Percentiles rank a stretch among this genome's conserved stretches.
Conservation (phyloP, 495 filamentous ascomycete genomes). For the Massariosphaeria phaeospora region DNA sequence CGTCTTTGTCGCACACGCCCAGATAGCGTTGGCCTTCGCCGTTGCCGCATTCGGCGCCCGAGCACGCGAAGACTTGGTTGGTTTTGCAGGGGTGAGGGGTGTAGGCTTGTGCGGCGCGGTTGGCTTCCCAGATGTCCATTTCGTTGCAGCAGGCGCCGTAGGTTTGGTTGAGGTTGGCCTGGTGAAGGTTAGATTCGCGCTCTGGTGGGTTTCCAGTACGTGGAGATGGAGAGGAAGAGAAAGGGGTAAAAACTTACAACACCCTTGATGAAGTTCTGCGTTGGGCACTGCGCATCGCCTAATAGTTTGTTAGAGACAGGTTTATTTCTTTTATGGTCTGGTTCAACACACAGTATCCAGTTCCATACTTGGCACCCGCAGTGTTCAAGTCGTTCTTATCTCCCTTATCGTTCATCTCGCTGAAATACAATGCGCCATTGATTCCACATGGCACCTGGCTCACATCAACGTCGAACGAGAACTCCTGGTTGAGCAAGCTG, state of each 20-base stretch:
- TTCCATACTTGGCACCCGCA: constrained; percentile 62
- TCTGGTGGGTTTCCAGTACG: neutral
- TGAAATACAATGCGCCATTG: constrained; percentile 65
- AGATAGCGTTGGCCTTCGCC: constrained; percentile 25
- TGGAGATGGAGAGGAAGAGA: neutral
- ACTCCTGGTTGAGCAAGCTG: constrained; percentile 54
- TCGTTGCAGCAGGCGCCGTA: constrained; percentile 38
- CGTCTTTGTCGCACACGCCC: constrained; percentile 59
- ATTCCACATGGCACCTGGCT: constrained; percentile 58
- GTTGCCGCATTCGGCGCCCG: constrained; percentile 22
- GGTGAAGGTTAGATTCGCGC: neutral
- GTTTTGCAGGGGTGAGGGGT: constrained; percentile 39
- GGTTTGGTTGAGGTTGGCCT: constrained; percentile 42
- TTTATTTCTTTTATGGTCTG: no score
- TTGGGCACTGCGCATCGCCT: constrained; percentile 60
- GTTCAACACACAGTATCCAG: constrained; percentile 69
- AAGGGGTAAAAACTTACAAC: constrained; percentile 37
- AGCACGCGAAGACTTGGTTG: constrained; percentile 29
- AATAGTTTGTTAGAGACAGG: no score
- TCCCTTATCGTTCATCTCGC: constrained; percentile 56
- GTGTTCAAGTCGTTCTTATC: constrained; percentile 46
- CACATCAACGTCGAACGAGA: constrained; percentile 61
- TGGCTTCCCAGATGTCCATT: constrained; percentile 35
- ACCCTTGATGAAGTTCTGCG: constrained; percentile 51
- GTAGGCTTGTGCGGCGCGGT: constrained; percentile 29